phyloP scores from a whole-genome alignment of 768 basidiomycete species.

The Tylopilus balloui region DNA sequence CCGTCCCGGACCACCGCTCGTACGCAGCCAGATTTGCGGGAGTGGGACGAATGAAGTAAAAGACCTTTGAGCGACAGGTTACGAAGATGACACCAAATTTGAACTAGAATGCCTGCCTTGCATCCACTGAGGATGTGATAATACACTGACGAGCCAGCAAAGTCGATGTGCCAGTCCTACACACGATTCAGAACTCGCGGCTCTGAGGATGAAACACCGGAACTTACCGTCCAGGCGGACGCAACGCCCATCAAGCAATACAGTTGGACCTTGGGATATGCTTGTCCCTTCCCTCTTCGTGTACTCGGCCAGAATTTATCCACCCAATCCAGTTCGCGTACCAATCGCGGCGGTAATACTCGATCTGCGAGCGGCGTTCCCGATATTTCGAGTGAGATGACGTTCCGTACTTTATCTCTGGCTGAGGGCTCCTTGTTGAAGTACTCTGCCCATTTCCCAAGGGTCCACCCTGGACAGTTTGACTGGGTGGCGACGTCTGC shows the following conservation, averaged over 20 bases:
- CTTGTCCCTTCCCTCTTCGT: conserved; percentile 64
- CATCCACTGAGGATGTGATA: conserved; percentile 87
- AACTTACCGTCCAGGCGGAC: conserved; percentile 88
- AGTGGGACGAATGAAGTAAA: conserved; percentile 94
- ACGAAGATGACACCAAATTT: not conserved
- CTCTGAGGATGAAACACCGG: not conserved
- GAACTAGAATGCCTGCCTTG: conserved; percentile 49
- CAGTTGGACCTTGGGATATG: conserved; percentile 89
- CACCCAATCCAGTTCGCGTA: conserved; percentile 93
- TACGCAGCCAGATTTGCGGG: conserved; percentile 82
- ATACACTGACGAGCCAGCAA: conserved; percentile 96
- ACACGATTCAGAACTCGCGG: not conserved
- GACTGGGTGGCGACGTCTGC: conserved; percentile 87
- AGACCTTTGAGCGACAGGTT: conserved; percentile 50
- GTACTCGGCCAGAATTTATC: conserved; percentile 90
- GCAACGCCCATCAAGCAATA: conserved; percentile 97
- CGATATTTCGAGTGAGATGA: conserved; percentile 92
- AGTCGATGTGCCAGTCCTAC: conserved; percentile 98
- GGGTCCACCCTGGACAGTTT: conserved; percentile 80
- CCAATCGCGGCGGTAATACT: conserved; percentile 78
- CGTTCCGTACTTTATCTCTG: conserved; percentile 87
- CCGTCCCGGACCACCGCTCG: conserved; percentile 90
- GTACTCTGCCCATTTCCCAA: conserved; percentile 89
- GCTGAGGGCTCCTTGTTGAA: conserved; percentile 60
- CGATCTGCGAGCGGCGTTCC: conserved; percentile 75